These are phyloP conservation scores for Tricholoma saponaceum DNA, from an alignment of 768 basidiomycete species.

Conservation along the genomic window DNA sequence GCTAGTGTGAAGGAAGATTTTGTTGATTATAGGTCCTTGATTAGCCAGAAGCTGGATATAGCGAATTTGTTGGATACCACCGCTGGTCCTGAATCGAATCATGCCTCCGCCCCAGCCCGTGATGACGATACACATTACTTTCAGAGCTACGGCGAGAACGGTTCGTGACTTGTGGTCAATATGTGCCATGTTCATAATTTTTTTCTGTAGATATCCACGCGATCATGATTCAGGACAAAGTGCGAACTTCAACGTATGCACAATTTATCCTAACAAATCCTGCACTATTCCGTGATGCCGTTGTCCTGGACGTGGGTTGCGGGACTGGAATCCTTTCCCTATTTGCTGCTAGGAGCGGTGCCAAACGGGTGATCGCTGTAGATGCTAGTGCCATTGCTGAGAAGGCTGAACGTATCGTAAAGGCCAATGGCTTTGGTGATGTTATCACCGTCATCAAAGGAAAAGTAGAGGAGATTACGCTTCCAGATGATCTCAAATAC, in stretches of 20 bases:
- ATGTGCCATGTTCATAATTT: not conserved
- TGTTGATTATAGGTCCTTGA: conserved; percentile 54
- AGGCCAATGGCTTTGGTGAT: conserved; percentile 65
- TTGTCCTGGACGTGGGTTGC: conserved; percentile 94
- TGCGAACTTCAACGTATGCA: conserved; percentile 90
- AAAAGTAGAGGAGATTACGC: conserved; percentile 82
- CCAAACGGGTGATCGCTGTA: conserved; percentile 85
- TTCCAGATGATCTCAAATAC: conserved; percentile 67
- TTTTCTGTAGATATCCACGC: conserved; percentile 77
- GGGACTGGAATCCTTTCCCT: conserved; percentile 92
- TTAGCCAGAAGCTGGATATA: conserved; percentile 50
- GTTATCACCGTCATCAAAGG: conserved; percentile 85
- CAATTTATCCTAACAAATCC: conserved; percentile 86
- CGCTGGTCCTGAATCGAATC: conserved; percentile 27
- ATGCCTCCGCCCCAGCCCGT: conserved; percentile 31
- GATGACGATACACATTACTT: conserved; percentile 97
- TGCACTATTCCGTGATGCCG: conserved; percentile 72
- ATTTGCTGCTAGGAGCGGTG: conserved; percentile 86
- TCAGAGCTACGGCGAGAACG: conserved; percentile 84
- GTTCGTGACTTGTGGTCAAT: conserved; percentile 34
- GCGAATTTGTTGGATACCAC: conserved; percentile 38
- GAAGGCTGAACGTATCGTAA: conserved; percentile 75
- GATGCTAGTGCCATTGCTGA: conserved; percentile 84
- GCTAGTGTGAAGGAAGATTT: conserved; percentile 56
- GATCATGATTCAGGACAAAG: conserved; percentile 94